These are phyloP conservation scores for Diaporthe longicolla DNA, from an alignment of 2,329 filamentous ascomycete species.

Conservation along the genomic window DNA sequence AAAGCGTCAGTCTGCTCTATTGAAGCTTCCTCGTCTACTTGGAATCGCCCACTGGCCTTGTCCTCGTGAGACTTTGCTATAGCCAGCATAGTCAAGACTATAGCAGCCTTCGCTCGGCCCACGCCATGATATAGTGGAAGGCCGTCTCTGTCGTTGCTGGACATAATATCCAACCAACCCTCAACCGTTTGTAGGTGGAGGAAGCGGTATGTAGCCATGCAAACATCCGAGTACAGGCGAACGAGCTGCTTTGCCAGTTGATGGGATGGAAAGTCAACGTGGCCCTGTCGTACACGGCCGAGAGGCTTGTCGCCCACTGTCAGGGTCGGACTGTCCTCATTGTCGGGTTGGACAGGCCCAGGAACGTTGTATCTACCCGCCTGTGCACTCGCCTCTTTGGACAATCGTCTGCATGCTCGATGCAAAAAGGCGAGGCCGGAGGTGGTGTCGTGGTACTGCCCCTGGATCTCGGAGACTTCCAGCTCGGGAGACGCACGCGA, in stretches of 20 bases:
- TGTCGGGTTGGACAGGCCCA: constrained; percentile 46
- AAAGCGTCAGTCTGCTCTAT: constrained; percentile 43
- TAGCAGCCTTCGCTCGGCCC: constrained; percentile 5
- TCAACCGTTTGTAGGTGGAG: constrained; percentile 12
- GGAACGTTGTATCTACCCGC: not conserved
- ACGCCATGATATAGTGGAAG: not conserved
- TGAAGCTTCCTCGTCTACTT: constrained; percentile 27
- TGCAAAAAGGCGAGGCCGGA: constrained; percentile 69
- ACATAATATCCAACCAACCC: constrained; percentile 12
- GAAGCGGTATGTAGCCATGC: constrained; percentile 24
- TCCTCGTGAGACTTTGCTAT: constrained; percentile 24
- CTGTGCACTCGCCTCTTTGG: constrained; percentile 15
- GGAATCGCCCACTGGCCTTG: constrained; percentile 11
- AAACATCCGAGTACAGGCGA: constrained; percentile 12
- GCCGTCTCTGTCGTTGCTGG: not conserved
- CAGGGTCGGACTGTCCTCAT: constrained; percentile 22
- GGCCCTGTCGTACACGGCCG: constrained; percentile 46
- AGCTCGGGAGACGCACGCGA: constrained; percentile 50
- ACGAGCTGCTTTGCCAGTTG: constrained; percentile 1
- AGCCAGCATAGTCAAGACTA: constrained; percentile 2
- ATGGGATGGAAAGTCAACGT: not conserved
- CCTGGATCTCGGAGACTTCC: constrained; percentile 58
- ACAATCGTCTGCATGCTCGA: constrained; percentile 12
- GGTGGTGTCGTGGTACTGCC: constrained; percentile 68
- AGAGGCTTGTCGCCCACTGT: constrained; percentile 27